A percentile compares a stretch with the other conserved stretches of the same genome.
These are phyloP conservation scores for Penicillium sp. DNA, from an alignment of 2,329 filamentous ascomycete genomes.

Conservation along the genomic window DNA sequence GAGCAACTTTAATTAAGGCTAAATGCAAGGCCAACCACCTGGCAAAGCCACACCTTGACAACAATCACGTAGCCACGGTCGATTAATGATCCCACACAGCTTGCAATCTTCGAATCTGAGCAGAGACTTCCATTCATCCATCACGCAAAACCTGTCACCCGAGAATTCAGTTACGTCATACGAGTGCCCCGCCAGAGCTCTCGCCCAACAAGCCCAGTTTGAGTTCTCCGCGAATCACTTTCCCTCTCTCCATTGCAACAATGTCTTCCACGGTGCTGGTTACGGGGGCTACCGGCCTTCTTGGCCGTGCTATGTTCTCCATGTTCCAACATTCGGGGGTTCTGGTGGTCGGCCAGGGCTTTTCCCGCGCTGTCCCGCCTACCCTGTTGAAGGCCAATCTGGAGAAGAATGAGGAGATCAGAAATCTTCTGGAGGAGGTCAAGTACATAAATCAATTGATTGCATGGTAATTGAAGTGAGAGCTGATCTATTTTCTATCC, in stretches of 20 bases:
- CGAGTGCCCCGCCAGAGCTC: slow-evolving; percentile 11
- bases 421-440: slow-evolving; percentile 46
- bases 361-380: slow-evolving; percentile 65
- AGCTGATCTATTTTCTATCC: neutral
- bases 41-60: too few species aligned
- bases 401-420: slow-evolving; percentile 43
- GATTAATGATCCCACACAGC: too few species aligned
- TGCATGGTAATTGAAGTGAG: neutral
- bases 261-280: slow-evolving; percentile 58
- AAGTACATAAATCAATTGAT: slow-evolving; percentile 38
- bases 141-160: neutral
- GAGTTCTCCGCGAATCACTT: neutral
- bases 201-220: too few species aligned
- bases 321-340: slow-evolving; percentile 64
- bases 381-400: slow-evolving; percentile 57
- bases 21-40: too few species aligned
- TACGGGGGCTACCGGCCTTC: slow-evolving; percentile 77
- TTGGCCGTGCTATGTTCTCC: slow-evolving; percentile 70
- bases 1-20: too few species aligned
- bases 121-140: too few species aligned
- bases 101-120: too few species aligned
- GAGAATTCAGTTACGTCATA: slow-evolving; percentile 23
- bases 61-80: too few species aligned
- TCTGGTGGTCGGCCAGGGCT: slow-evolving; percentile 66
- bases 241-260: slow-evolving; percentile 1